These are phyloP conservation scores for Mitragyna speciosa DNA, from an alignment of 257 asterid species.

Conservation along the genomic window DNA sequence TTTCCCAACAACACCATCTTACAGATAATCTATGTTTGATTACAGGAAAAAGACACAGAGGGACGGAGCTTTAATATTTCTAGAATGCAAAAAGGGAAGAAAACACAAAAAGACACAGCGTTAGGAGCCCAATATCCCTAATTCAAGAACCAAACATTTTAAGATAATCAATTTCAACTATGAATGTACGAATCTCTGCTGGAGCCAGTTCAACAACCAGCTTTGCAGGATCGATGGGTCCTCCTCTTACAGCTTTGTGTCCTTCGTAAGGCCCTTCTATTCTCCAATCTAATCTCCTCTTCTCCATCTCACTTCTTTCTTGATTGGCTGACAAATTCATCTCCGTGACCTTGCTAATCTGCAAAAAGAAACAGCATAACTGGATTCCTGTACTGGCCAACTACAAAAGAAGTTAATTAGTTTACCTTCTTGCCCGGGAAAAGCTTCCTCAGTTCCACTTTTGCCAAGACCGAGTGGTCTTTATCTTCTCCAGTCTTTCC, in stretches of 20 bases:
- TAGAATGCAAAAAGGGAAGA: background rate
- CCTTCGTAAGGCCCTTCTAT: slow-evolving; percentile 36
- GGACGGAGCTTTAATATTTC: too few relatives aligned
- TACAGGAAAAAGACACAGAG: too few relatives aligned
- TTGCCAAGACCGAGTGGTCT: slow-evolving; percentile 53
- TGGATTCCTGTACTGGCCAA: background rate
- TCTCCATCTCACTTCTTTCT: slow-evolving; percentile 68
- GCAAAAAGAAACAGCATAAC: slow-evolving; percentile 8
- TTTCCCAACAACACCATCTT: too few relatives aligned
- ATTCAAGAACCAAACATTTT: slow-evolving; percentile 32
- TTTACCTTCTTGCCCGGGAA: slow-evolving; percentile 57
- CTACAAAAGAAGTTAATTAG: background rate
- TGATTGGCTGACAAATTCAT: slow-evolving; percentile 72
- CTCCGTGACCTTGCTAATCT: slow-evolving; percentile 58
- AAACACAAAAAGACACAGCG: background rate
- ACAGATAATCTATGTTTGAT: too few relatives aligned
- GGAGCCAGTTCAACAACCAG: slow-evolving; percentile 67
- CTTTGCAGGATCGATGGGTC: slow-evolving; percentile 58
- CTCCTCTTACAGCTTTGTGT: slow-evolving; percentile 45
- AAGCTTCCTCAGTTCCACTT: slow-evolving; percentile 69
- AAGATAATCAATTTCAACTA: slow-evolving; percentile 39
- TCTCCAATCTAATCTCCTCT: slow-evolving; percentile 64
- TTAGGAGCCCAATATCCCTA: background rate
- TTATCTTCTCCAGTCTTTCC: slow-evolving; percentile 68
- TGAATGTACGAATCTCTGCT: slow-evolving; percentile 73